Evolutionary conservation across 2,329 filamentous ascomycete species (phyloP).

Genomic region (Penicillium vulpinum): DNA sequence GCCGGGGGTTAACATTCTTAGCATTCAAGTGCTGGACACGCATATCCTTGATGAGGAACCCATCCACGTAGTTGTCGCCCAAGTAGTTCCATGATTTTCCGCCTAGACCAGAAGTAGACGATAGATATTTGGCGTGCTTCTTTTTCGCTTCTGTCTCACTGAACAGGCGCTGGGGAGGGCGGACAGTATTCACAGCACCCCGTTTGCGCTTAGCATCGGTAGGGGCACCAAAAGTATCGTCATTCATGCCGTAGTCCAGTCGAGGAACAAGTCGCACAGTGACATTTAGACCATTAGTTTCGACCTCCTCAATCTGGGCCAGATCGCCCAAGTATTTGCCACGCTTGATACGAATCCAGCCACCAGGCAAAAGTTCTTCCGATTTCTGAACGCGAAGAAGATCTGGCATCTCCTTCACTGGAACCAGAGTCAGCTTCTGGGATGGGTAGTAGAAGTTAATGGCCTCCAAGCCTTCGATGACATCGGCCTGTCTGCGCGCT

Average conservation of each 20-base stretch:
- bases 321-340: conserved; percentile 85
- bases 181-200: conserved; percentile 55
- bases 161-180: conserved; percentile 86
- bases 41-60: conserved; percentile 90
- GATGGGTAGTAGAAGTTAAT: conserved; percentile 88
- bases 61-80: conserved; percentile 85
- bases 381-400: conserved; percentile 88
- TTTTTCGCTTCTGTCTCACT: conserved; percentile 92
- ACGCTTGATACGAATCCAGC: conserved; percentile 85
- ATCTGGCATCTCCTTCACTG: conserved; percentile 97
- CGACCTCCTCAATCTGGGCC: conserved; percentile 87
- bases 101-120: conserved; percentile 53
- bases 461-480: conserved; percentile 76
- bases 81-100: conserved; percentile 79
- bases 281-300: conserved; percentile 87
- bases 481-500: conserved; percentile 81
- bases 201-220: conserved; percentile 78
- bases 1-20: conserved; percentile 85
- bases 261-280: conserved; percentile 85
- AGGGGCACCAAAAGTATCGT: conserved; percentile 63
- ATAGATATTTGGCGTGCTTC: conserved; percentile 67
- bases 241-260: conserved; percentile 85
- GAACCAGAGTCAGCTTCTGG: conserved; percentile 81
- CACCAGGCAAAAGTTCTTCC: conserved; percentile 78
- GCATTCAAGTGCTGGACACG: conserved; percentile 83